Evolutionary conservation across 225 moss, liverwort and hornwort genomes (phyloP).

Genomic region (Sphagnum tenellum): DNA sequence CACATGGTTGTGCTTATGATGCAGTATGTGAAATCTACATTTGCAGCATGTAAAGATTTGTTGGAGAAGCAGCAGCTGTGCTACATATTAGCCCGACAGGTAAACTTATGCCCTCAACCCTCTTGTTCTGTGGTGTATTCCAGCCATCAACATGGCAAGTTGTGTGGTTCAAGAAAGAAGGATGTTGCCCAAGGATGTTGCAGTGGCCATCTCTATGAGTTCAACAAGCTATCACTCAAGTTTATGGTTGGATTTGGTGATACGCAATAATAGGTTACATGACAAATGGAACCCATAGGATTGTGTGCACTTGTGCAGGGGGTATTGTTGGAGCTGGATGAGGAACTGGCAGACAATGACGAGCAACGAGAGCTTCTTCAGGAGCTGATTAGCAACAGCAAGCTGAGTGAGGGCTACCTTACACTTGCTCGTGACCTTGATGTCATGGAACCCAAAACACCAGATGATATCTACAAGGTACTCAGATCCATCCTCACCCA

Average conservation of each 20-base stretch:
- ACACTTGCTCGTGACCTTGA: slow-evolving; percentile 97
- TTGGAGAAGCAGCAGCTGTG: slow-evolving; percentile 94
- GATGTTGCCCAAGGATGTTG: too few relatives aligned
- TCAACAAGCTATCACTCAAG: too few relatives aligned
- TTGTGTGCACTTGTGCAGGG: slow-evolving; percentile 26
- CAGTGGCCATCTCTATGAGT: too few relatives aligned
- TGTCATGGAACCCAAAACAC: slow-evolving; percentile 99
- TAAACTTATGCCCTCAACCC: slow-evolving; percentile 2
- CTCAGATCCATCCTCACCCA: not conserved
- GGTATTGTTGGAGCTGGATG: slow-evolving; percentile 65
- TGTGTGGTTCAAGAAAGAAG: too few relatives aligned
- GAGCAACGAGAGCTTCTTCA: slow-evolving; percentile 70
- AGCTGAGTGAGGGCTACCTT: slow-evolving; percentile 96
- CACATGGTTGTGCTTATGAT: not conserved
- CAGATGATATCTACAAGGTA: slow-evolving; percentile 98
- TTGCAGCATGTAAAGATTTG: slow-evolving; percentile 71
- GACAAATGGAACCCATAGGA: not conserved
- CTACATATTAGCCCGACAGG: slow-evolving; percentile 91
- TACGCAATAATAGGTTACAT: too few relatives aligned
- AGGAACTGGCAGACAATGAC: slow-evolving; percentile 48
- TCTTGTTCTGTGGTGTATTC: too few relatives aligned
- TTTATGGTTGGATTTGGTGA: too few relatives aligned
- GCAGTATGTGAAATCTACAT: slow-evolving; percentile 74
- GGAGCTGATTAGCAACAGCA: slow-evolving; percentile 90
- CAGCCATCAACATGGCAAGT: too few relatives aligned